These are phyloP conservation scores for Rachicladosporium sp. DNA, from an alignment of 2,329 filamentous ascomycete genomes.

Conservation along the genomic window DNA sequence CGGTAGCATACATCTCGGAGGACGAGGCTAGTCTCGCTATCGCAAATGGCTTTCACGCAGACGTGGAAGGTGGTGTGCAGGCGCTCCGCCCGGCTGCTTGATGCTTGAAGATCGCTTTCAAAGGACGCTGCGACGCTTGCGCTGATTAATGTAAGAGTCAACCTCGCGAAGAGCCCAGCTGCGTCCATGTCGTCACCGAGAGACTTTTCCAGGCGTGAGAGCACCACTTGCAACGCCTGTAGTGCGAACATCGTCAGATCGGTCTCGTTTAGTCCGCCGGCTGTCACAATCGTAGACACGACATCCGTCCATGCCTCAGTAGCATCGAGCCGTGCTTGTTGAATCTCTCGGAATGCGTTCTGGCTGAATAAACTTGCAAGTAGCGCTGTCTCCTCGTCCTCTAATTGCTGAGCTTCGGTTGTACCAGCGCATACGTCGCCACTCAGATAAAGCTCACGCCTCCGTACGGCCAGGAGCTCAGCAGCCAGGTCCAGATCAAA, in stretches of 20 bases:
- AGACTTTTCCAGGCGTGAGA: conserved; percentile 74
- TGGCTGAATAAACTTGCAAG: conserved; percentile 49
- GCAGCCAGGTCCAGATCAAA: conserved; percentile 61
- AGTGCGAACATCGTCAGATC: conserved; percentile 63
- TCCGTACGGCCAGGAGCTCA: conserved; percentile 60
- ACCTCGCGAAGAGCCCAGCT: conserved; percentile 61
- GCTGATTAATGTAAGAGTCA: conserved; percentile 62
- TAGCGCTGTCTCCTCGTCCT: conserved; percentile 48
- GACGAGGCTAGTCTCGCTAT: conserved; percentile 55
- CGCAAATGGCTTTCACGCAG: conserved; percentile 65
- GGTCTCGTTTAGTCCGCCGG: conserved; percentile 64
- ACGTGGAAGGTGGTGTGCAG: conserved; percentile 85
- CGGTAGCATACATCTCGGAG: conserved; percentile 80
- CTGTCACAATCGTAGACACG: conserved; percentile 69
- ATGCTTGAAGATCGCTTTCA: conserved; percentile 31
- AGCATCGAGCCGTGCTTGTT: conserved; percentile 48
- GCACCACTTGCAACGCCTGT: conserved; percentile 72
- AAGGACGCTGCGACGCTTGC: conserved; percentile 48
- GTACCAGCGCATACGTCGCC: conserved; percentile 26
- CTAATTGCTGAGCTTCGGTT: conserved; percentile 31
- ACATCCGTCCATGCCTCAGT: conserved; percentile 77
- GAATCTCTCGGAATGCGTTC: conserved; percentile 51
- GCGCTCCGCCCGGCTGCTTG: conserved; percentile 59
- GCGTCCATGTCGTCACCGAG: conserved; percentile 57
- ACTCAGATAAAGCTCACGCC: conserved; percentile 41